Base-by-base conservation (phyloP, 108 stramenopile species). In the Stephanodiscus minutulus region DNA sequence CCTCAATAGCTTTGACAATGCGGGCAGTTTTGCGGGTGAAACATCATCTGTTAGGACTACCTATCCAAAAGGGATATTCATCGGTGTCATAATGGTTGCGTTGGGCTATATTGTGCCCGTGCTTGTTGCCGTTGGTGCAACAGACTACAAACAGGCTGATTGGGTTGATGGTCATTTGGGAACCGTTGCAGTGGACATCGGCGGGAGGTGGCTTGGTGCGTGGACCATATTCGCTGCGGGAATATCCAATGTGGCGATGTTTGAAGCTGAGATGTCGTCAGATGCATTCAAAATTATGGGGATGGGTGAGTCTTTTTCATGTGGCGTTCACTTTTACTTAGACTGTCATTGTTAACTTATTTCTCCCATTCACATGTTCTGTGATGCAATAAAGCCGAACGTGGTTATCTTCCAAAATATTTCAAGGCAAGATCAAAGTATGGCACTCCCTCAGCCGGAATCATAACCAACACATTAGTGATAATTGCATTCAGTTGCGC, bases 221-320 rank as follows among this genome's bases (percentile, higher is more conserved):
- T 97, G 96, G 98, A 86, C 91, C 22, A 83, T 97, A 44, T 82
- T 95, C 69, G 96, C 96, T 8, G 92, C 98, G 0, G 97, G 90
- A 17, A 84, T 97, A 46, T 83, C 82, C 39, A 95, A 95, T 61
- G 79, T 97, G 66, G 96, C 93, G 0, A 65, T 97, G 36, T 98
- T 97, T 70, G 91, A 94, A 73, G 97, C 97, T n/a, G 98, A 98
- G 76, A 87, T 98, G 74, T 84, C 83, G 10, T 82, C 88, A 1
- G 98, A 98, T 74, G 85, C 96, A 25, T 95, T 87, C 48, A 94
- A 96, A 70, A 63, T 98, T 22, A 92, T 95, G 93, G 97, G 95
- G 18, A 95, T 96, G 94, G 95, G 93, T 6, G 41, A 68, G 47
- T 60, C 17, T n/a, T 61, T 13, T 9, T 33, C n/a, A 13, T 33